Evolutionary conservation across 352 stramenopile genomes (phyloP), one percentile per base, ranked within the genome.

Genomic region (Globisporangium camurandrum): DNA sequence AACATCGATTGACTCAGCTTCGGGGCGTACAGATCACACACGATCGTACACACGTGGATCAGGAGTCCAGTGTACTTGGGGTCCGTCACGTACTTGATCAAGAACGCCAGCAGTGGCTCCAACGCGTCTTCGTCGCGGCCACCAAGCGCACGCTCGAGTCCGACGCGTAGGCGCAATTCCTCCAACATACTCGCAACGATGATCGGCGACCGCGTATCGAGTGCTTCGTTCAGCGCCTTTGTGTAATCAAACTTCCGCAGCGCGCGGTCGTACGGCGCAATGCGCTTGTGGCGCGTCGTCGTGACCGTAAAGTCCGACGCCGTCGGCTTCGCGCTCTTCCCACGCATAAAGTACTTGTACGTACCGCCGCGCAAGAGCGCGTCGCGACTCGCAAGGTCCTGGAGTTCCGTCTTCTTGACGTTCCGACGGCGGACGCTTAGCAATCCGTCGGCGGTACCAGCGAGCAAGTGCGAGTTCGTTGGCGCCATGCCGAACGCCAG

Each of bases 241-340:
- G 88, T 90, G 74, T 98, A 98, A 55, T 97, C 81, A 63, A 98
- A 98, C 65, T 97, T 91, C 27, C 90, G 91, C 43, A 98, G 61
- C 14, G 93, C 76, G 30, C 79, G 58, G 69, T 98, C 95, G 69
- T 98, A 98, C 43, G 87, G 79, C 39, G 82, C 73, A 22, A 98
- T 84, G 55, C 91, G 91, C 57, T 88, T 86, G 59, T 96, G 86
- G 46, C 93, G 88, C 37, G 82, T 75, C 24, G 62, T 81, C 23
- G 78, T 71, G 37, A 93, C 81, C 26, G 74, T 84, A 43, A 90
- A 92, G 62, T 96, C 83, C 36, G 70, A 72, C 20, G 68, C 63
- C 28, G 67, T 56, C 1, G 82, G 76, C 59, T 90, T 90, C 31
- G 77, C 71, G 53, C 93, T 89, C 57, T 92, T 88, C 51, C 85